These are phyloP conservation scores for Ustilago esculenta DNA, from an alignment of 1,284 basidiomycete species.

Conservation along the genomic window DNA sequence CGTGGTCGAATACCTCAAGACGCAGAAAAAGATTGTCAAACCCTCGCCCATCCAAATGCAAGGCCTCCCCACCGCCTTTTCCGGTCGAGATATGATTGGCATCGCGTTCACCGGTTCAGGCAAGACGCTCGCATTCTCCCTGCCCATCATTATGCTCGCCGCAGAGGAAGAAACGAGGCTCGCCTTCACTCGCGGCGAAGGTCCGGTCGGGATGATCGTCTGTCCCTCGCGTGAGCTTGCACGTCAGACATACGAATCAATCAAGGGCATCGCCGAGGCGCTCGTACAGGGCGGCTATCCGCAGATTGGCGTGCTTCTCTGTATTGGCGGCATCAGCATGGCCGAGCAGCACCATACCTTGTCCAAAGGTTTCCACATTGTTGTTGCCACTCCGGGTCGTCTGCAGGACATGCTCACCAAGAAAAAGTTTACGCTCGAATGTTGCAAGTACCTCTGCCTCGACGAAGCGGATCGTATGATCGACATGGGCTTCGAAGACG, in stretches of 20 bases:
- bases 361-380: constrained; percentile 90
- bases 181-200: constrained; percentile 89
- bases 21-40: constrained; percentile 79
- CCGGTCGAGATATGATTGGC: constrained; percentile 70
- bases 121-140: constrained; percentile 69
- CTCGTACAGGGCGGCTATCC: constrained; percentile 87
- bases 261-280: constrained; percentile 83
- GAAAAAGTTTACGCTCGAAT: constrained; percentile 86
- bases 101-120: constrained; percentile 70
- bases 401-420: constrained; percentile 78
- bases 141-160: constrained; percentile 75
- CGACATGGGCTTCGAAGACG: constrained; percentile 97
- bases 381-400: constrained; percentile 78
- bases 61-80: constrained; percentile 85
- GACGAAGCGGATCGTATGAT: constrained; percentile 99
- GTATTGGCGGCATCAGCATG: constrained; percentile 98
- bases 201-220: constrained; percentile 91
- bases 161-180: constrained; percentile 85
- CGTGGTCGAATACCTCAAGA: constrained; percentile 82
- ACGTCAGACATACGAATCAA: constrained; percentile 90
- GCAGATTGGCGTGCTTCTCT: constrained; percentile 77
- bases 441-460: constrained; percentile 85
- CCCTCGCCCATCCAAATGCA: constrained; percentile 98
- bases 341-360: constrained; percentile 90
- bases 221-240: constrained; percentile 71